Conservation (phyloP, 129 eudicot genomes). For the Mikania micrantha region DNA sequence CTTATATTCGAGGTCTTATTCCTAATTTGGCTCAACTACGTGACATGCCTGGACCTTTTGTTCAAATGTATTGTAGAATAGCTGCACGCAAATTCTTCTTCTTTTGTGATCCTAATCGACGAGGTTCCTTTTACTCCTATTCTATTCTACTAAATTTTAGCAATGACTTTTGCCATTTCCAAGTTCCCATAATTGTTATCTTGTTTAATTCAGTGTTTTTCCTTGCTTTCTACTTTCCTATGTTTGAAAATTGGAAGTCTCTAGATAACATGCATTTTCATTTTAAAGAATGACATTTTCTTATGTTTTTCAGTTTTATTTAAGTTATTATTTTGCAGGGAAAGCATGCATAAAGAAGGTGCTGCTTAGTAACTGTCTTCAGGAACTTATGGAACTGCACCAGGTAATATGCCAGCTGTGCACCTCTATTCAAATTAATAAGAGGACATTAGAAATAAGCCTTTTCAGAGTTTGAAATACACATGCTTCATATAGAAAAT, state of each 20-base stretch:
- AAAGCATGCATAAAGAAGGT: slow-evolving; percentile 97
- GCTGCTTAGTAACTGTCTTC: slow-evolving; percentile 83
- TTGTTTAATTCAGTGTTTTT: neutral
- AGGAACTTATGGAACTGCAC: slow-evolving; percentile 94
- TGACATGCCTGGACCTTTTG: slow-evolving; percentile 73
- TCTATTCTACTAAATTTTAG: neutral
- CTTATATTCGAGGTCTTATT: slow-evolving; percentile 86
- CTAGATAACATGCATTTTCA: neutral
- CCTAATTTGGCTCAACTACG: slow-evolving; percentile 89
- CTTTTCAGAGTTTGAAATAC: neutral
- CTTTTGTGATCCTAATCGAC: slow-evolving; percentile 84
- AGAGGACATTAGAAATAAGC: neutral
- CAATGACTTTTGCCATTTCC: neutral
- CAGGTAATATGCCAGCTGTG: slow-evolving; percentile 43
- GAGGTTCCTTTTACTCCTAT: slow-evolving; percentile 41
- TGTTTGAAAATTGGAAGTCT: no score
- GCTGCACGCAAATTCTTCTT: slow-evolving; percentile 92
- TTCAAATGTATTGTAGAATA: slow-evolving; percentile 89
- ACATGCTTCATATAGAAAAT: neutral
- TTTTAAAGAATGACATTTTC: neutral
- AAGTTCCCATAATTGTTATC: neutral
- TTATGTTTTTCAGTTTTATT: neutral
- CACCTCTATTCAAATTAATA: neutral
- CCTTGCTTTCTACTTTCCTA: neutral
- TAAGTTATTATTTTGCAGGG: no score